Percentiles rank a stretch among this genome's conserved stretches.
These are phyloP conservation scores for Tuber magnatum DNA, from an alignment of 495 filamentous ascomycete species.

Conservation along the genomic window DNA sequence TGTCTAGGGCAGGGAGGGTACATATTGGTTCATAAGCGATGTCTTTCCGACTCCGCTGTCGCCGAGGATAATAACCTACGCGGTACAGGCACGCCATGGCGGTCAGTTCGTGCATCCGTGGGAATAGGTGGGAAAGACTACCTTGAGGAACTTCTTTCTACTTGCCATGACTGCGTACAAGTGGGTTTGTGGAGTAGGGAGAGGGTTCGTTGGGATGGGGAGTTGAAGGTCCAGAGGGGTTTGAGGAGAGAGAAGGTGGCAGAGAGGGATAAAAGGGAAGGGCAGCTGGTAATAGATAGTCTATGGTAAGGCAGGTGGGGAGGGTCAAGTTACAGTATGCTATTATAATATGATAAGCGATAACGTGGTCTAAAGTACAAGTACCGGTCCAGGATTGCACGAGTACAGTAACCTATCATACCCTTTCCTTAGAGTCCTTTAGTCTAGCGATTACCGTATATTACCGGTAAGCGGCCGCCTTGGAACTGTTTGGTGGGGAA, in stretches of 20 bases:
- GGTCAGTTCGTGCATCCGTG: neutral
- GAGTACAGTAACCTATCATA: no score
- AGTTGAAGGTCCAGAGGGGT: neutral
- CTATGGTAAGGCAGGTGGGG: neutral
- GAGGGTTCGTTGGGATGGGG: neutral
- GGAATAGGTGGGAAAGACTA: neutral
- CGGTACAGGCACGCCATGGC: neutral
- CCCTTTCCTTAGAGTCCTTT: no score
- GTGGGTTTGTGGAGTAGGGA: neutral
- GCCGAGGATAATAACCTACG: constrained; percentile 90
- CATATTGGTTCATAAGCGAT: constrained; percentile 99
- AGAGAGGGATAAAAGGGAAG: neutral
- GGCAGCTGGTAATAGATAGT: no score
- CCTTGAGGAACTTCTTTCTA: constrained; percentile 35
- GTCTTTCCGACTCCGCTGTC: constrained; percentile 98
- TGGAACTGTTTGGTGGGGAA: no score
- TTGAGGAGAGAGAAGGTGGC: neutral
- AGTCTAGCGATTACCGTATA: no score
- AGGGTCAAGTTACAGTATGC: no score
- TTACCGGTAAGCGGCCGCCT: no score
- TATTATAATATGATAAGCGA: neutral
- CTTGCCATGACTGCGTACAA: constrained; percentile 13
- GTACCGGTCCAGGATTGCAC: no score
- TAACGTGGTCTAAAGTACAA: neutral
- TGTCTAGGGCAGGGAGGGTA: constrained; percentile 43